These are phyloP conservation scores for Fusarium cyanostomum DNA, from an alignment of 2,329 filamentous ascomycete genomes.

Conservation along the genomic window DNA sequence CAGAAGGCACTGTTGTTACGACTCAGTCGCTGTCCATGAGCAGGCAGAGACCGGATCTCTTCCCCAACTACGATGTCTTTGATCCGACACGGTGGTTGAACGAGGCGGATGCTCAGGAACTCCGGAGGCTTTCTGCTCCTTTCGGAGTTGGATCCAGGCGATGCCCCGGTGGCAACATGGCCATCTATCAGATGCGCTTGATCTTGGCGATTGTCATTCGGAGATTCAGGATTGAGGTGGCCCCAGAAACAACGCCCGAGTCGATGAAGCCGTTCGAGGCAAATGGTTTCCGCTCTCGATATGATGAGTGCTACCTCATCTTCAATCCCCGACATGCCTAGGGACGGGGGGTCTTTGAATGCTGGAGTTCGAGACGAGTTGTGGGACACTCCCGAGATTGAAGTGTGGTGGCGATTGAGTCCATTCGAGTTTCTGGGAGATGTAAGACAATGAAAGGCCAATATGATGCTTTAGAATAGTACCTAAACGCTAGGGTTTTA, in stretches of 20 bases:
- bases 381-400: too few relatives aligned
- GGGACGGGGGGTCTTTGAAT: too few relatives aligned
- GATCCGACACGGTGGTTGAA: constrained; percentile 27
- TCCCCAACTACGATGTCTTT: constrained; percentile 27
- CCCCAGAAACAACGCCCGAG: constrained; percentile 26
- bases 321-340: background rate
- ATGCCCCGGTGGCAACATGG: constrained; percentile 3
- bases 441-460: too few relatives aligned
- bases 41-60: constrained; percentile 29
- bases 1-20: constrained; percentile 26
- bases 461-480: too few relatives aligned
- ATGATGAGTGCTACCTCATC: constrained; percentile 24
- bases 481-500: too few relatives aligned
- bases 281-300: constrained; percentile 27
- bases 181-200: constrained; percentile 3
- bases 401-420: too few relatives aligned
- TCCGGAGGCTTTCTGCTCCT: background rate
- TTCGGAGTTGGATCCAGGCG: constrained; percentile 2
- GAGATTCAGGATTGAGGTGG: background rate
- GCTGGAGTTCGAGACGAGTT: too few relatives aligned
- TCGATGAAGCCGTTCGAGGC: constrained; percentile 31
- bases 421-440: too few relatives aligned
- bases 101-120: background rate
- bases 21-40: constrained; percentile 34
- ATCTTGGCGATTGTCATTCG: background rate